Conservation (phyloP, 1,284 basidiomycete genomes). For the Agroathelia rolfsii region DNA sequence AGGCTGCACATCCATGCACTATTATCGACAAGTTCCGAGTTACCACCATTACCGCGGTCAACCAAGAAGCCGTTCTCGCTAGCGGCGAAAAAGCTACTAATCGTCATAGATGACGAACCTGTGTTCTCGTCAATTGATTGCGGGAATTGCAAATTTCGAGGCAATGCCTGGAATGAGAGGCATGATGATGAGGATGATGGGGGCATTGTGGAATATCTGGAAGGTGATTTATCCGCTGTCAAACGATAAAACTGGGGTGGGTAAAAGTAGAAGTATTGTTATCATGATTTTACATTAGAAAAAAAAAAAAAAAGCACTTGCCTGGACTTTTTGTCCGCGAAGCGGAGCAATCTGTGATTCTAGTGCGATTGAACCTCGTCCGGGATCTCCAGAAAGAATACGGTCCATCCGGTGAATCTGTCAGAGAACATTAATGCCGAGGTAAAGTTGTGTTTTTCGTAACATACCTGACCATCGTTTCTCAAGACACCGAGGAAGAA, state of each 20-base stretch:
- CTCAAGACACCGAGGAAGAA: slow-evolving; percentile 52
- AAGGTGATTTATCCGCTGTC: slow-evolving; percentile 16
- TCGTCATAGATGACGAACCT: slow-evolving; percentile 4
- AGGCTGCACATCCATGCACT: too few species aligned
- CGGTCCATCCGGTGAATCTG: slow-evolving; percentile 39
- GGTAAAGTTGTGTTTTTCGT: background rate
- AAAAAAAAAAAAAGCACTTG: slow-evolving; percentile 19
- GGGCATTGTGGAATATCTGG: slow-evolving; percentile 6
- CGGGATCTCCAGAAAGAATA: slow-evolving; percentile 74
- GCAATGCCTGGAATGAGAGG: slow-evolving; percentile 5
- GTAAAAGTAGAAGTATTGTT: slow-evolving; percentile 10
- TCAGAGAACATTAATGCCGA: background rate
- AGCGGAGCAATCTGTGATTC: slow-evolving; percentile 52
- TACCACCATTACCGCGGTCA: slow-evolving; percentile 12
- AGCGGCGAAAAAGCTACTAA: slow-evolving; percentile 33
- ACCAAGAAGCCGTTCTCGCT: slow-evolving; percentile 52
- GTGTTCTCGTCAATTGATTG: background rate
- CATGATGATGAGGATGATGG: too few species aligned
- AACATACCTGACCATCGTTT: slow-evolving; percentile 13
- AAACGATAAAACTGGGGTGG: slow-evolving; percentile 1
- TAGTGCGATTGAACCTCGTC: slow-evolving; percentile 65
- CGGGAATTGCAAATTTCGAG: background rate
- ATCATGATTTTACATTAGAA: too few species aligned
- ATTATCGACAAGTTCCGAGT: too few species aligned
- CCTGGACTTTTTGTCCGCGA: slow-evolving; percentile 52